Base-by-base conservation (phyloP, 1,284 basidiomycete genomes). In the Cryptococcus depauperatus region DNA sequence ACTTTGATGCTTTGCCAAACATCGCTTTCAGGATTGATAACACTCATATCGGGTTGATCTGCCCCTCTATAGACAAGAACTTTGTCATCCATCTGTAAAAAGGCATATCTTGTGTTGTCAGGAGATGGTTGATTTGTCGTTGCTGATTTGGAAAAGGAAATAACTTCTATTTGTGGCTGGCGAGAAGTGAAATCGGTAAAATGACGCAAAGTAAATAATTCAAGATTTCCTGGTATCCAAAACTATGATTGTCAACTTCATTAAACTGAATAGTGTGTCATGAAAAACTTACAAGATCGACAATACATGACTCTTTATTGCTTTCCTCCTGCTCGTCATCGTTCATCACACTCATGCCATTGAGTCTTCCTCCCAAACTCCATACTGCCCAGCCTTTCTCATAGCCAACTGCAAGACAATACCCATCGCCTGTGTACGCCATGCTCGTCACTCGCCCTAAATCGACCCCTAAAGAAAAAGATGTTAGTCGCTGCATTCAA, bases 1-100 rank as follows among this genome's bases (percentile, higher is more conserved):
- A 55, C 86, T 77, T 90, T 91, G 67, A 96, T 85, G 70, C 89
- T 84, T 58, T 96, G 89, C 90, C 92, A 96, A 7, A 96, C 90
- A 59, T 97, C 93, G 3, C 88, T 89, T 62, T 96, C 92, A n/a
- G 93, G 93, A 62, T 96, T 96, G 66, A 98, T 96, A 39, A 98
- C 83, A 61, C 89, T 92, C 82, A 95, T 85, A 62, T 98, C 93
- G 7, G 90, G 91, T 69, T 96, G 91, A 68, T 98, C 93, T 18
- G 89, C 86, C 3, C 95, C 93, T 48, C 95, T 80, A 65, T 97
- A 98, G n/a, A 98, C 82, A 3, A 96, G 77, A 1, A 90, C 84
- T 32, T 88, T 80, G 62, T 97, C 91, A 61, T 97, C 91, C 78
- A 93, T 81, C 69, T 96, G 90, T 29, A 96, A 75, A 68, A 97